Evolutionary conservation across 306 rosid species (phyloP).

Genomic region (Pyrus betulifolia): DNA sequence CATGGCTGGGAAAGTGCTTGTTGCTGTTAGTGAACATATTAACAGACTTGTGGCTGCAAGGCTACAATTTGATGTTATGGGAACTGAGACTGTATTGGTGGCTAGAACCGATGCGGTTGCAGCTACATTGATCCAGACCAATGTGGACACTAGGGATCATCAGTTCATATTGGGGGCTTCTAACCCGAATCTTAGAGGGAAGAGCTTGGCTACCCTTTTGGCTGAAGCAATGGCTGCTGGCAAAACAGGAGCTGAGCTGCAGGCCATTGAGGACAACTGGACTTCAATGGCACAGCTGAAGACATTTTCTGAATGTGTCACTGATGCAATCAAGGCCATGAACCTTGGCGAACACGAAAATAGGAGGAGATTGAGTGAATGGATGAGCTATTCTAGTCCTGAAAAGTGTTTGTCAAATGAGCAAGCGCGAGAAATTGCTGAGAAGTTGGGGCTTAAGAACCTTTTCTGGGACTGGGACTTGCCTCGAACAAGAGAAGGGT

Average conservation of each 20-base stretch:
- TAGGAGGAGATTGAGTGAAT: conserved; percentile 50
- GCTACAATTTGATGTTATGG: conserved; percentile 93
- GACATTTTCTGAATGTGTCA: conserved; percentile 73
- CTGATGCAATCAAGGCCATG: conserved; percentile 47
- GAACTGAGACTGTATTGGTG: conserved; percentile 76
- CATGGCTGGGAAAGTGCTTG: conserved; percentile 95
- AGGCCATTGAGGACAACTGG: conserved; percentile 73
- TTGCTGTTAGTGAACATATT: conserved; percentile 71
- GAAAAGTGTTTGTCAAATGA: conserved; percentile 64
- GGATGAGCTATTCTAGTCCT: conserved; percentile 43
- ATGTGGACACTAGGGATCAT: conserved; percentile 75
- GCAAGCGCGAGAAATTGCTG: conserved; percentile 58
- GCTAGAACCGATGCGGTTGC: conserved; percentile 90
- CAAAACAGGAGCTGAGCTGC: conserved; percentile 72
- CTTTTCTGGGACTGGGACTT: conserved; percentile 95
- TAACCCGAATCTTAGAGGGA: conserved; percentile 46
- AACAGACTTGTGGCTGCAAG: conserved; percentile 88
- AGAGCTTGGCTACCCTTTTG: conserved; percentile 47
- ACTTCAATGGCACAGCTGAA: conserved; percentile 51
- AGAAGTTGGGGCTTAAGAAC: conserved; percentile 48
- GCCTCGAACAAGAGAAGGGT: conserved; percentile 94
- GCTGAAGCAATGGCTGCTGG: conserved; percentile 60
- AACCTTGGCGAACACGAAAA: conserved; percentile 51
- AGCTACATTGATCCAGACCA: conserved; percentile 76
- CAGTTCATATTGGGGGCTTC: conserved; percentile 85